Evolutionary conservation across 371 early-diverging fungal genomes (phyloP).

Genomic region (Dinochytrium kinnereticum): DNA sequence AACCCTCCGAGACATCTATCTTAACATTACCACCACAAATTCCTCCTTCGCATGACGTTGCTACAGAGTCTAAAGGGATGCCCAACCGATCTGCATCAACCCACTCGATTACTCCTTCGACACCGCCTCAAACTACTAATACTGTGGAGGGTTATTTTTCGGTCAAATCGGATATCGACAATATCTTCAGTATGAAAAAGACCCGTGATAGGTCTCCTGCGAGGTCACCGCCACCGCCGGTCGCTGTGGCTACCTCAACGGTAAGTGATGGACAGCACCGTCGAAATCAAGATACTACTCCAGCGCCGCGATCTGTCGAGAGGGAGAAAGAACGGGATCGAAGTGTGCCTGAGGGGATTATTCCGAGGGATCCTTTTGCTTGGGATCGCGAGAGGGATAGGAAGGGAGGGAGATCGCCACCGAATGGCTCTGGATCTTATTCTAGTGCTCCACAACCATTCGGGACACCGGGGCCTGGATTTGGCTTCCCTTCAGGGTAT

Average conservation of each 20-base stretch:
- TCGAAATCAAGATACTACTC: neutral
- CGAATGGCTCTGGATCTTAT: neutral
- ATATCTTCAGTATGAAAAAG: slow-evolving; percentile 1
- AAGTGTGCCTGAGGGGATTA: neutral
- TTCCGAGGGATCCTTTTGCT: neutral
- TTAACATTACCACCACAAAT: neutral
- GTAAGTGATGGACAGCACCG: neutral
- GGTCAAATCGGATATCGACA: slow-evolving; percentile 8
- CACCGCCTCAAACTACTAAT: neutral
- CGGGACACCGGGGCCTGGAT: neutral
- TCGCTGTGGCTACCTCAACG: neutral
- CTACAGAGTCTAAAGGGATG: too few species aligned
- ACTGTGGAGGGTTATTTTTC: slow-evolving; percentile 8
- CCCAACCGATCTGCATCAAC: too few species aligned
- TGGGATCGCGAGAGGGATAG: neutral
- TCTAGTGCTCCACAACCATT: neutral
- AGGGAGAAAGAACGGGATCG: neutral
- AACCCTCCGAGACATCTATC: neutral
- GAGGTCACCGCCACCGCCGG: neutral
- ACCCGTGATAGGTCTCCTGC: slow-evolving; percentile 1
- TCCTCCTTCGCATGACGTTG: too few species aligned
- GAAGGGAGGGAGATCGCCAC: neutral
- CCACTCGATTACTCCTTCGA: neutral
- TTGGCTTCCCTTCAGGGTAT: neutral
- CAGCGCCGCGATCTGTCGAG: neutral